Evolutionary conservation across 2,329 filamentous ascomycete species (phyloP).

Genomic region (Cyphellophora attinorum): DNA sequence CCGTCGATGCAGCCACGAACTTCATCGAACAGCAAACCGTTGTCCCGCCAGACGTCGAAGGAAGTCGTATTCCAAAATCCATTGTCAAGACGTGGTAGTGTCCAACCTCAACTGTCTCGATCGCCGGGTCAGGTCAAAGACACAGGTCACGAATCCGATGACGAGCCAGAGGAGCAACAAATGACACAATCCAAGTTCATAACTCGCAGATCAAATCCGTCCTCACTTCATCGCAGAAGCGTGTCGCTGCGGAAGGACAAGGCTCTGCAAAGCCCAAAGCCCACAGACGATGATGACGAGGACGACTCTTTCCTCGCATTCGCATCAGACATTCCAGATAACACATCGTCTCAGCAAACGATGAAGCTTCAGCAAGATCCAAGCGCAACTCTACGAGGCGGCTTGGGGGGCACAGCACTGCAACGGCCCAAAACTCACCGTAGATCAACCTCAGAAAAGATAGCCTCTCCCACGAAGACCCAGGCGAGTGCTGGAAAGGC

Average conservation of each 20-base stretch:
- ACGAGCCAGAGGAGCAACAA: slow-evolving; percentile 11
- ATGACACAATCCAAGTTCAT: slow-evolving; percentile 17
- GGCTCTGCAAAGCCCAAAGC: slow-evolving; percentile 9
- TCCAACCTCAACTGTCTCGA: slow-evolving; percentile 15
- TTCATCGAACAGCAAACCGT: no score
- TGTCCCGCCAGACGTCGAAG: slow-evolving; percentile 15
- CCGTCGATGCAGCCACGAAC: no score
- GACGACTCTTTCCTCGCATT: slow-evolving; percentile 38
- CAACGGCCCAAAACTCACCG: slow-evolving; percentile 20
- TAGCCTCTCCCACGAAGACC: slow-evolving; percentile 13
- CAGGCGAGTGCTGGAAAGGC: slow-evolving; percentile 16
- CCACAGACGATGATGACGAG: slow-evolving; percentile 22
- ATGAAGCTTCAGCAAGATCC: slow-evolving; percentile 23
- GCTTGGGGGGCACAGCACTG: slow-evolving; percentile 14
- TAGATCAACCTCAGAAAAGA: slow-evolving; percentile 20
- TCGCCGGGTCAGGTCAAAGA: slow-evolving; percentile 12
- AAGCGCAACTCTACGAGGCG: slow-evolving; percentile 31
- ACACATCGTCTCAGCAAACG: slow-evolving; percentile 5
- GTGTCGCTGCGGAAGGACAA: slow-evolving; percentile 10
- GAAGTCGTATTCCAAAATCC: slow-evolving; percentile 9
- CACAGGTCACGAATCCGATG: slow-evolving; percentile 13
- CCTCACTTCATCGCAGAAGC: slow-evolving; percentile 11
- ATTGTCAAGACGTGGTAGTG: slow-evolving; percentile 15
- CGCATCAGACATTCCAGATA: slow-evolving; percentile 13
- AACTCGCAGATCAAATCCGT: slow-evolving; percentile 14